Percentiles rank a stretch among this genome's conserved stretches.
These are phyloP conservation scores for Chaetomium fimeti DNA, from an alignment of 495 filamentous ascomycete species.

Conservation along the genomic window DNA sequence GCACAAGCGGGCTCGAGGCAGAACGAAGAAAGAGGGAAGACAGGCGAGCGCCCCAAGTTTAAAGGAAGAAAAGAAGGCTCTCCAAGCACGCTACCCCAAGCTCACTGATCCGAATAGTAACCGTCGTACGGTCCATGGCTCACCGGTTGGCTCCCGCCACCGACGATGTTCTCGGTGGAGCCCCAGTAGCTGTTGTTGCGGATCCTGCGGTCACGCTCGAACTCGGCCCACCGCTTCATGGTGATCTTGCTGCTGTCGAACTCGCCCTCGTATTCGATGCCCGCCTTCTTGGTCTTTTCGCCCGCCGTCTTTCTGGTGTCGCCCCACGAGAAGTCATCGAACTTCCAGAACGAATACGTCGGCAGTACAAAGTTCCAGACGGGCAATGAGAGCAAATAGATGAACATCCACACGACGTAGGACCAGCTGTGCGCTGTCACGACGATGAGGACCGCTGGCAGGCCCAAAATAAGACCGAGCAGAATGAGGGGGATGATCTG, in stretches of 20 bases:
- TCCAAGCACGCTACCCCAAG: background rate
- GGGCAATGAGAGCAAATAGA: constrained; percentile 90
- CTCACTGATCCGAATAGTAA: constrained; percentile 52
- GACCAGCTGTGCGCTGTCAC: constrained; percentile 93
- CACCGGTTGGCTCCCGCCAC: constrained; percentile 38
- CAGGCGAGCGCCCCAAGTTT: background rate
- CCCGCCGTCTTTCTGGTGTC: constrained; percentile 95
- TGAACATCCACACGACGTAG: constrained; percentile 95
- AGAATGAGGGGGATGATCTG: constrained; percentile 91
- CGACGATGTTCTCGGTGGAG: constrained; percentile 46
- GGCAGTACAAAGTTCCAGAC: constrained; percentile 98
- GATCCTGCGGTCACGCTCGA: constrained; percentile 61
- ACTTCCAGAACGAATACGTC: constrained; percentile 97
- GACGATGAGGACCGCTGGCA: constrained; percentile 89
- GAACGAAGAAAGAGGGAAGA: background rate
- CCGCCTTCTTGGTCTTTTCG: constrained; percentile 75
- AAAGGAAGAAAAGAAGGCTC: background rate
- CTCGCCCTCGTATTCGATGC: constrained; percentile 86
- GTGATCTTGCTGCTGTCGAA: constrained; percentile 98
- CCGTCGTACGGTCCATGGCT: constrained; percentile 50
- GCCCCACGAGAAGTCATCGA: constrained; percentile 99
- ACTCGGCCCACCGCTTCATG: constrained; percentile 97
- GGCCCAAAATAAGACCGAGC: constrained; percentile 85
- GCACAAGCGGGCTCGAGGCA: background rate
- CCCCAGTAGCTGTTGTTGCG: constrained; percentile 47